These are phyloP conservation scores for Penicillium arizonense DNA, from an alignment of 495 filamentous ascomycete genomes.

Conservation along the genomic window DNA sequence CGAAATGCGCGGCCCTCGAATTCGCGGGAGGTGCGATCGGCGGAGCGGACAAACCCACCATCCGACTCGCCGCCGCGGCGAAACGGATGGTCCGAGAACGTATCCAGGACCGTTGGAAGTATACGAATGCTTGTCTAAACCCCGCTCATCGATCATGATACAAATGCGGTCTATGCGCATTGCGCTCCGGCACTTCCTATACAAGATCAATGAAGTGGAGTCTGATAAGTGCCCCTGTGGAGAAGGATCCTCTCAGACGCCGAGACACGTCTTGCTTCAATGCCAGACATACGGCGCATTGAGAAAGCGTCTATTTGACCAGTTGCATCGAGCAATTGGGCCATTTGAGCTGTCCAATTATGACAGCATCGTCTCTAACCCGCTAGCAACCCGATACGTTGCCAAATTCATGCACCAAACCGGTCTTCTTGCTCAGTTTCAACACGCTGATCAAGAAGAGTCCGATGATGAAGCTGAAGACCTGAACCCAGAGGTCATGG, in stretches of 20 bases:
- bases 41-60: not conserved
- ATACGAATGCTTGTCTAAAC: not conserved
- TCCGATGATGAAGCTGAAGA: too few relatives aligned
- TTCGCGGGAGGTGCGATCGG: not conserved
- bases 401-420: not conserved
- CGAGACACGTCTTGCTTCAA: not conserved
- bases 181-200: not conserved
- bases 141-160: not conserved
- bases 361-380: not conserved
- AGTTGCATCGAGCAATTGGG: not conserved
- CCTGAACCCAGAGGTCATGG: too few relatives aligned
- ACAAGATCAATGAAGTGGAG: not conserved
- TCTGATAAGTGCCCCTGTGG: not conserved
- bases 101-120: not conserved
- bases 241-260: not conserved
- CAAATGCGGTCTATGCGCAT: not conserved
- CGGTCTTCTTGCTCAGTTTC: constrained; percentile 4
- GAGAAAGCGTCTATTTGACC: too few relatives aligned
- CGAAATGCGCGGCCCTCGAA: too few relatives aligned
- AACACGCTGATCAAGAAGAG: too few relatives aligned
- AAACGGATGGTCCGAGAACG: not conserved
- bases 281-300: not conserved
- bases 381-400: not conserved
- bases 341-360: not conserved
- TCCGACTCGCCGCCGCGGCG: not conserved